A percentile compares a stretch with the other conserved stretches of the same genome.
phyloP scores from a whole-genome alignment of 441 rosid species.

The Populus hybrid region DNA sequence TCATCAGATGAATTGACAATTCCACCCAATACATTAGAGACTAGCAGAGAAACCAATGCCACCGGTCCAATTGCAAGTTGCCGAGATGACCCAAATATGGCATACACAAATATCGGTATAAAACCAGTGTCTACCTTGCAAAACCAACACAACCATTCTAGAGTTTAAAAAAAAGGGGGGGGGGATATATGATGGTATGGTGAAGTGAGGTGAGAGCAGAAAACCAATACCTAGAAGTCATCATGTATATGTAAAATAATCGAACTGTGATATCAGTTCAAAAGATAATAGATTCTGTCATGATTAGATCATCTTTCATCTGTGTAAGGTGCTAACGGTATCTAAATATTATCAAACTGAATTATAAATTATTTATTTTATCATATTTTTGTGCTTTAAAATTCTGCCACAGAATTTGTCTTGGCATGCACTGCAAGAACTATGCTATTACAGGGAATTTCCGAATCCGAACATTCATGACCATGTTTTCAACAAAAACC shows the following conservation, averaged over 20 bases:
- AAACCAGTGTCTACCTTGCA: constrained; percentile 73
- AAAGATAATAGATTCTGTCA: not conserved
- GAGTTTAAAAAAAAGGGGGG: constrained; percentile 1
- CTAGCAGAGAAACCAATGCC: constrained; percentile 92
- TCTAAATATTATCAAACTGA: not conserved
- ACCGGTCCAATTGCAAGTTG: constrained; percentile 97
- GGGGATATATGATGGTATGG: not conserved
- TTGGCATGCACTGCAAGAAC: not conserved
- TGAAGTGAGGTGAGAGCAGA: not conserved
- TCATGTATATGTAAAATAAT: not conserved
- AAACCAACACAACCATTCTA: constrained; percentile 21
- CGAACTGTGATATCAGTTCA: not conserved
- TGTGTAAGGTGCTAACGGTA: not conserved
- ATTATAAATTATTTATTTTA: not conserved
- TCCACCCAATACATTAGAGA: constrained; percentile 71
- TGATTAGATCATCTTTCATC: not conserved
- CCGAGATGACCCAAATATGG: constrained; percentile 83
- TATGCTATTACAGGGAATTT: not conserved
- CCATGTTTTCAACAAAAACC: not conserved
- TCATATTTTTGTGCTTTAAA: not conserved
- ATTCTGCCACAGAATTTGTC: not conserved
- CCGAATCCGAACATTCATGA: not conserved
- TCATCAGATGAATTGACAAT: constrained; percentile 60
- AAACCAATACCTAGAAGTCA: constrained; percentile 7
- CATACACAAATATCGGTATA: constrained; percentile 82